phyloP scores from a whole-genome alignment of 176 grass and related monocot genomes.

The Rhynchospora pubera region DNA sequence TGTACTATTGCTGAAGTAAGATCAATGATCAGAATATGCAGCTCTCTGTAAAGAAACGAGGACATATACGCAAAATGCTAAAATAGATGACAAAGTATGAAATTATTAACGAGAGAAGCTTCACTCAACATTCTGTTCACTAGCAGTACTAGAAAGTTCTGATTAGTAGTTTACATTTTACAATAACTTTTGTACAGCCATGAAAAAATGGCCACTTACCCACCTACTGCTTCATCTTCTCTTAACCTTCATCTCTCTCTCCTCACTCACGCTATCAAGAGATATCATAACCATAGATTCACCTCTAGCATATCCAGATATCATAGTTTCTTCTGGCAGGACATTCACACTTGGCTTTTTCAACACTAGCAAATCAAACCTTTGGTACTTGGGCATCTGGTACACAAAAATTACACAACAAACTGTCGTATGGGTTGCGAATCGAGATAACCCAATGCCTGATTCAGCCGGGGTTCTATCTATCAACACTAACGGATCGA shows the following conservation, averaged over 20 bases:
- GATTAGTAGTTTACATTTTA: background rate
- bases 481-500: slow-evolving; percentile 6
- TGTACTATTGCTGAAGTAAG: too few species aligned
- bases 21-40: too few species aligned
- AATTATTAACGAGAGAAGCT: background rate
- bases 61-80: background rate
- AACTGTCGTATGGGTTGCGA: slow-evolving; percentile 78
- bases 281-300: slow-evolving; percentile 26
- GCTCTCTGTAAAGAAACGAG: too few species aligned
- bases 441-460: slow-evolving; percentile 36
- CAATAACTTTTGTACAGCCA: background rate
- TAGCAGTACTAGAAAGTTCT: background rate
- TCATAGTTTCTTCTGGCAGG: slow-evolving; percentile 27
- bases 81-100: background rate
- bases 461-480: slow-evolving; percentile 22
- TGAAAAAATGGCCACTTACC: background rate
- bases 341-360: slow-evolving; percentile 65
- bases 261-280: background rate
- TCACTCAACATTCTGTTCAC: background rate
- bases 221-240: slow-evolving; percentile 14
- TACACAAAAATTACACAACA: slow-evolving; percentile 29
- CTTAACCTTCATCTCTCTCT: background rate
- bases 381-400: slow-evolving; percentile 80
- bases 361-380: slow-evolving; percentile 7
- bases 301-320: slow-evolving; percentile 29